Conservation (phyloP, 2,329 filamentous ascomycete genomes). For the Arthrobotrys megalospora region DNA sequence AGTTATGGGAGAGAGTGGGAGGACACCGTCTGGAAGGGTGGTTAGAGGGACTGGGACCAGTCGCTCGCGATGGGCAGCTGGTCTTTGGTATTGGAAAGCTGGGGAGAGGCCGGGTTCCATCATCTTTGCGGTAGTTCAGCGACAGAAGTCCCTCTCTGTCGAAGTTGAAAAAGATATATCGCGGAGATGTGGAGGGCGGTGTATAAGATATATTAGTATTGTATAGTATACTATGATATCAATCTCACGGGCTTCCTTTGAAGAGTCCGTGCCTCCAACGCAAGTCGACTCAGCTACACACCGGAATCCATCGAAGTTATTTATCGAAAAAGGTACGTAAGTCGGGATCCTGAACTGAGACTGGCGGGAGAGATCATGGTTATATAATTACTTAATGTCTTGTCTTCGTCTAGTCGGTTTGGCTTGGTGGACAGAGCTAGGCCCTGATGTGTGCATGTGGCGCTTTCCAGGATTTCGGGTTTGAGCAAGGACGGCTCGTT, state of each 20-base stretch:
- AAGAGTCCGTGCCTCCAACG: too few species aligned
- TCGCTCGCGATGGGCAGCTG: slow-evolving; percentile 50
- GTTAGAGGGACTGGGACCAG: slow-evolving; percentile 50
- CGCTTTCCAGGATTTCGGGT: slow-evolving; percentile 14
- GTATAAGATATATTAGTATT: neutral
- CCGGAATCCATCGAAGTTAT: too few species aligned
- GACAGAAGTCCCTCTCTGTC: too few species aligned
- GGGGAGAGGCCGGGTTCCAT: slow-evolving; percentile 61
- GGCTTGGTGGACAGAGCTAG: neutral
- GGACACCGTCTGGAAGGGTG: slow-evolving; percentile 36
- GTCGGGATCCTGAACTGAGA: too few species aligned
- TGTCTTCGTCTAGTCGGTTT: neutral
- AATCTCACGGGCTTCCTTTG: too few species aligned
- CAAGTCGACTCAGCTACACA: too few species aligned
- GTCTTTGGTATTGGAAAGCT: slow-evolving; percentile 56
- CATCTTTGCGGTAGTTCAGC: slow-evolving; percentile 40
- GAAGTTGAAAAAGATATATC: neutral
- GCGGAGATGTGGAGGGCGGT: neutral
- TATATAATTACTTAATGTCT: too few species aligned
- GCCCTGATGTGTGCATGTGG: slow-evolving; percentile 30
- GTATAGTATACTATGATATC: too few species aligned
- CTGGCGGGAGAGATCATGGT: too few species aligned
- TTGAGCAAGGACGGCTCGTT: neutral
- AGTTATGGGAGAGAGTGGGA: slow-evolving; percentile 24
- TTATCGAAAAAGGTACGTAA: too few species aligned